Evolutionary conservation across 192 early-diverging fungal species (phyloP).

Genomic region (Entomortierella parvispora): DNA sequence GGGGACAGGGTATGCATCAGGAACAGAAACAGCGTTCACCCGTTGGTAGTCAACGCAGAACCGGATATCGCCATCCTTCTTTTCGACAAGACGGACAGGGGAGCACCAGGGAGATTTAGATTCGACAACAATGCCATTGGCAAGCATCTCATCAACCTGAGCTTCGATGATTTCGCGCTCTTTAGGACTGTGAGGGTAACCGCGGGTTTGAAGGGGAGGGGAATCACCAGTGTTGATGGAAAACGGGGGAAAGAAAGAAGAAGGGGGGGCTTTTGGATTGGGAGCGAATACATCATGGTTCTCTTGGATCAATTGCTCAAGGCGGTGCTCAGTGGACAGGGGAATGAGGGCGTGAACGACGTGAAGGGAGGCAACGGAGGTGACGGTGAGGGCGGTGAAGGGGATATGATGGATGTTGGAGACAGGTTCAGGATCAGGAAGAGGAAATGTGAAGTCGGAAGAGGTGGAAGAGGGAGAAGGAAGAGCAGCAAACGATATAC

Average conservation of each 20-base stretch:
- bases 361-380: background rate
- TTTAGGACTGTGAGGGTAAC: background rate
- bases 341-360: background rate
- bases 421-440: too few relatives aligned
- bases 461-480: too few relatives aligned
- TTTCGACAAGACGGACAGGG: constrained; percentile 12
- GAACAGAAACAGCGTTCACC: constrained; percentile 56
- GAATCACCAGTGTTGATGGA: constrained; percentile 1
- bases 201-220: background rate
- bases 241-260: background rate
- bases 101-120: constrained; percentile 54
- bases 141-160: constrained; percentile 40
- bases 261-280: constrained; percentile 12
- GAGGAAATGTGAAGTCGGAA: too few relatives aligned
- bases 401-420: too few relatives aligned
- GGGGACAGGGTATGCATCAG: constrained; percentile 63
- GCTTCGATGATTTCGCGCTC: constrained; percentile 2
- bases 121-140: constrained; percentile 47
- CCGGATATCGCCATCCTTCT: constrained; percentile 16
- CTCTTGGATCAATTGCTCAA: constrained; percentile 3
- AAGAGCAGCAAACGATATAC: background rate
- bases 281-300: constrained; percentile 3
- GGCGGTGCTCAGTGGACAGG: background rate
- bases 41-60: constrained; percentile 58
- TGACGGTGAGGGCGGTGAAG: too few relatives aligned